These are phyloP conservation scores for Durio zibethinus DNA, from an alignment of 345 rosid genomes.

Conservation along the genomic window DNA sequence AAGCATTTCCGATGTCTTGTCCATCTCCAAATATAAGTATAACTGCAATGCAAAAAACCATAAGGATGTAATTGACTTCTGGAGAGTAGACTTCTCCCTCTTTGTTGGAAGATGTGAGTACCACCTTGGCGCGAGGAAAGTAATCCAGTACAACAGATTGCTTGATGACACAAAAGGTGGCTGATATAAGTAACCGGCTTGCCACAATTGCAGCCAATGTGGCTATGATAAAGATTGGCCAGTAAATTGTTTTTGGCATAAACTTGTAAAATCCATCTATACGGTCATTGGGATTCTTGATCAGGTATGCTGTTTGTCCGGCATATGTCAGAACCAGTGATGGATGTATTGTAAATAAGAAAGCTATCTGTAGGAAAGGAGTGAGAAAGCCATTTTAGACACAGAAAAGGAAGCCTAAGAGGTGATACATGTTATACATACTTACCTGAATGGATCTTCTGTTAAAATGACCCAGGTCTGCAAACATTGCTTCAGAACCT, in stretches of 20 bases:
- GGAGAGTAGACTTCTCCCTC: constrained; percentile 92
- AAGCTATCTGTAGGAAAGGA: constrained; percentile 53
- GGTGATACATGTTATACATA: background rate
- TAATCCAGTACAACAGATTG: constrained; percentile 86
- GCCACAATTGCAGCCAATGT: constrained; percentile 87
- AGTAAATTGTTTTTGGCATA: constrained; percentile 60
- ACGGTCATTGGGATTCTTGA: constrained; percentile 55
- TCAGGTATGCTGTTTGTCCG: constrained; percentile 85
- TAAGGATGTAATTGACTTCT: constrained; percentile 78
- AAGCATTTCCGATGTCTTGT: constrained; percentile 80
- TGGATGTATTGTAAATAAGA: constrained; percentile 68
- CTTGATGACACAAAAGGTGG: constrained; percentile 83
- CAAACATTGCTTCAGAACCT: constrained; percentile 91
- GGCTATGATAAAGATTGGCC: constrained; percentile 80
- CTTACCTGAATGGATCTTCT: constrained; percentile 57
- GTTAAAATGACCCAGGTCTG: constrained; percentile 87
- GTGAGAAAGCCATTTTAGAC: constrained; percentile 5
- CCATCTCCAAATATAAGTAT: constrained; percentile 77
- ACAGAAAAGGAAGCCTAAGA: background rate
- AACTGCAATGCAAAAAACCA: constrained; percentile 82
- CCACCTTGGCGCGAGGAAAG: constrained; percentile 84
- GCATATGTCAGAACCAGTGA: constrained; percentile 81
- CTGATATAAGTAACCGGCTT: constrained; percentile 87
- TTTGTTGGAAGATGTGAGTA: constrained; percentile 68
- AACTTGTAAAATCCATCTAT: constrained; percentile 82